These are phyloP conservation scores for Podila horticola DNA, from an alignment of 192 early-diverging fungal genomes.

Conservation along the genomic window DNA sequence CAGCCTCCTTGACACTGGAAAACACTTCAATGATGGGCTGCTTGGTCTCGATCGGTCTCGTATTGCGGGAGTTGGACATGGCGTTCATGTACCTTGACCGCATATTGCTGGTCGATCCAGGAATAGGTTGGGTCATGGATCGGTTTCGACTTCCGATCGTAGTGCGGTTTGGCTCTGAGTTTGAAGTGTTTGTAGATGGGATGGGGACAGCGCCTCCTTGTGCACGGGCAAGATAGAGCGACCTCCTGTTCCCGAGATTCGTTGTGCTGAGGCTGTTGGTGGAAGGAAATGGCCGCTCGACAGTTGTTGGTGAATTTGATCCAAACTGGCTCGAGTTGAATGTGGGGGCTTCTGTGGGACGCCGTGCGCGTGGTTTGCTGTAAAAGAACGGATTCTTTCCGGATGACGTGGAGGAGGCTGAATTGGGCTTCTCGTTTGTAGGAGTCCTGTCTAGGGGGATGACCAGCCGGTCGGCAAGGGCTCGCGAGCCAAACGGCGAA, in stretches of 20 bases:
- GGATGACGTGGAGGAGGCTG: conserved; percentile 23
- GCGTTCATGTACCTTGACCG: conserved; percentile 31
- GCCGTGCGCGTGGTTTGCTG: conserved; percentile 27
- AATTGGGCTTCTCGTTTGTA: conserved; percentile 20
- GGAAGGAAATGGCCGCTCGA: not conserved
- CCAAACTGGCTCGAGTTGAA: not conserved
- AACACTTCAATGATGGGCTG: conserved; percentile 63
- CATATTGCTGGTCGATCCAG: conserved; percentile 23
- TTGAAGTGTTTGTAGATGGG: not conserved
- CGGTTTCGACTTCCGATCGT: conserved; percentile 21
- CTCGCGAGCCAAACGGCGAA: not conserved
- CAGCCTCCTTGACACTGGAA: conserved; percentile 60
- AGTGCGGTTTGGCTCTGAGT: conserved; percentile 4
- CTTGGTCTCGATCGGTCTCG: conserved; percentile 19
- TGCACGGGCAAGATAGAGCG: conserved; percentile 36
- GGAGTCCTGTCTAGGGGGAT: conserved; percentile 43
- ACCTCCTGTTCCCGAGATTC: conserved; percentile 22
- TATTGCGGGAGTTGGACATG: conserved; percentile 13
- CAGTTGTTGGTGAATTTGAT: not conserved
- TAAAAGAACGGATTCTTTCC: conserved; percentile 49
- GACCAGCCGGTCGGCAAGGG: conserved; percentile 17
- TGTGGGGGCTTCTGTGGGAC: conserved; percentile 24
- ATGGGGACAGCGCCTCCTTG: conserved; percentile 25
- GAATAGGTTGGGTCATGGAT: conserved; percentile 34
- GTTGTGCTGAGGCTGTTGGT: conserved; percentile 23